Base-by-base conservation (phyloP, 495 filamentous ascomycete genomes). In the Aspergillus egyptiacus region DNA sequence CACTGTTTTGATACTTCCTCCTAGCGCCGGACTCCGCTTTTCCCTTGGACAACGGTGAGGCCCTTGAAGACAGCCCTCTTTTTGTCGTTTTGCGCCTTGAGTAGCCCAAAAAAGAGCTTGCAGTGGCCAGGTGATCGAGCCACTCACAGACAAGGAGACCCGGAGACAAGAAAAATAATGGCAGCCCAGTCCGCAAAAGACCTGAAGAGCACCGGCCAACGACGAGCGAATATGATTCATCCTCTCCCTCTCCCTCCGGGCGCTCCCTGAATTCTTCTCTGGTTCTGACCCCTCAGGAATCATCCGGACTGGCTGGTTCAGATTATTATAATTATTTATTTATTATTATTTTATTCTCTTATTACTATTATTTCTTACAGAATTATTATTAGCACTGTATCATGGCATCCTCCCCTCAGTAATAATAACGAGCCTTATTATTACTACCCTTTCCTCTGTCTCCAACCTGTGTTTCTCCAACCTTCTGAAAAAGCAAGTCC, bases 11-110 rank as follows among this genome's bases (percentile, higher is more conserved):
- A n/a, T n/a, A n/a, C n/a, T n/a, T n/a, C 25, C 45, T 54, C 54
- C 57, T 60, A 51, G 57, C 54, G 57, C 58, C 46, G 44, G n/a
- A 51, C 53, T 55, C 58, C 58, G 54, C 58, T 60, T 57, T 51
- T 48, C 47, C 45, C 45, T 46, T n/a, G n/a, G n/a, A n/a, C n/a
- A n/a, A n/a, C n/a, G n/a, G n/a, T n/a, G n/a, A n/a, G n/a, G n/a
- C n/a, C n/a, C n/a, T n/a, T n/a, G 39, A 37, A 50, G 45, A 42
- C 48, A 41, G 54, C 52, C 52, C n/a, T 35, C 27, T n/a, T 27
- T 40, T 27, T 40, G 25, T 23, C 22, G 19, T 32, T 24, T 31
- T 25, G 50, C 34, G 42, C 30, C 43, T 35, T 13, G 38, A 14
- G 23, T 31, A 47, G 35, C 53, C 46, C 45, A 49, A 32, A 27